phyloP scores from a whole-genome alignment of 257 asterid species.

The Echium plantagineum region DNA sequence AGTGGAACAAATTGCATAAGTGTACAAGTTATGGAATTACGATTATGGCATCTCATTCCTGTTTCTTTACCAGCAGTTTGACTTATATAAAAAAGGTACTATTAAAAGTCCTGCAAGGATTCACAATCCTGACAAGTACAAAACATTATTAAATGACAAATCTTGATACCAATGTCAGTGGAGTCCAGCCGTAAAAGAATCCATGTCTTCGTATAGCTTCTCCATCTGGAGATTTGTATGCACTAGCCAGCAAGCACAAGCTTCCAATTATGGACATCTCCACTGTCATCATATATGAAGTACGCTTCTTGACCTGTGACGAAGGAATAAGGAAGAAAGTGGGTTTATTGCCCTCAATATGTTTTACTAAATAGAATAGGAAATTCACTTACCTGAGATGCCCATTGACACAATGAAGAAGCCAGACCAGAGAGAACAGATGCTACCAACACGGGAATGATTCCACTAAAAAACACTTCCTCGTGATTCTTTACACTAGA shows the following conservation, averaged over 20 bases:
- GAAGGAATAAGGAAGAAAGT: background rate
- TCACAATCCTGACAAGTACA: background rate
- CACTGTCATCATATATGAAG: constrained; percentile 91
- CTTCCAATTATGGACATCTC: constrained; percentile 97
- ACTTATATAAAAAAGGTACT: too few relatives aligned
- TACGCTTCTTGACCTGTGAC: constrained; percentile 69
- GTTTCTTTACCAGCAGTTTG: too few relatives aligned
- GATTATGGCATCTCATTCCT: too few relatives aligned
- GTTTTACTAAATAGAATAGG: constrained; percentile 9
- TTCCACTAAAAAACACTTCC: constrained; percentile 69
- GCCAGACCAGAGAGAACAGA: constrained; percentile 96
- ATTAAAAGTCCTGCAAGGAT: background rate
- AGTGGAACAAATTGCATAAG: too few relatives aligned
- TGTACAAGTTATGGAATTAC: too few relatives aligned
- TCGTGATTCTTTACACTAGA: constrained; percentile 50
- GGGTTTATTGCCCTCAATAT: background rate
- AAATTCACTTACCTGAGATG: constrained; percentile 65
- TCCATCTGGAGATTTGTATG: constrained; percentile 89
- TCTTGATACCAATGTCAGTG: constrained; percentile 55
- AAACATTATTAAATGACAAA: constrained; percentile 3
- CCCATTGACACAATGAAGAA: constrained; percentile 98
- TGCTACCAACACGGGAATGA: constrained; percentile 78
- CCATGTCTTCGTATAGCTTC: constrained; percentile 60
- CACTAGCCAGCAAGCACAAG: constrained; percentile 76
- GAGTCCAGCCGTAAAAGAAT: constrained; percentile 89